phyloP scores from a whole-genome alignment of 139 green algal species.

The Mychonastes homosphaera region DNA sequence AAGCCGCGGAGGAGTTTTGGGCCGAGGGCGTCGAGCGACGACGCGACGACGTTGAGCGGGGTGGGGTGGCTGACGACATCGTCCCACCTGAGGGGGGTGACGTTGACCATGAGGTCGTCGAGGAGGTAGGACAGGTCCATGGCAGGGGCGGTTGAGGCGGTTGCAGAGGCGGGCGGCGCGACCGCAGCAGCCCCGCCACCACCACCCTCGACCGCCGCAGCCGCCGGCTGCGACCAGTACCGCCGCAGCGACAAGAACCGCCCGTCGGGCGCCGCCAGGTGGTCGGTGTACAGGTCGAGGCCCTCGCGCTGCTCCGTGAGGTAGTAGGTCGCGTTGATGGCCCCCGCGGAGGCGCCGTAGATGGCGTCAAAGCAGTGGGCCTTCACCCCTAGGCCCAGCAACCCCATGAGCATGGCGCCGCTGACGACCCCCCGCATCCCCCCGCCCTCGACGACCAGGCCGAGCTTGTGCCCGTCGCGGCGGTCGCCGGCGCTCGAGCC shows the following conservation, averaged over 20 bases:
- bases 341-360: constrained; percentile 71
- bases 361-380: constrained; percentile 66
- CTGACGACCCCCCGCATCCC: constrained; percentile 69
- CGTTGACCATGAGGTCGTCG: constrained; percentile 60
- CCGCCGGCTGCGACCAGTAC: constrained; percentile 2
- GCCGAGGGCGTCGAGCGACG: constrained; percentile 13
- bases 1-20: constrained; percentile 12
- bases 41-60: constrained; percentile 28
- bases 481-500: constrained; percentile 37
- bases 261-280: constrained; percentile 44
- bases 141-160: constrained; percentile 17
- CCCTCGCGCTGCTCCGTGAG: constrained; percentile 39
- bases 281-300: constrained; percentile 68
- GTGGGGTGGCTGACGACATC: constrained; percentile 1
- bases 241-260: constrained; percentile 66
- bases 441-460: constrained; percentile 80
- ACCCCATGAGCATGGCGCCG: constrained; percentile 49
- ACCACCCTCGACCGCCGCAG: no score
- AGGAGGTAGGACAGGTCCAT: constrained; percentile 78
- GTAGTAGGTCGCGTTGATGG: constrained; percentile 84
- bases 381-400: constrained; percentile 50
- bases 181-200: neutral
- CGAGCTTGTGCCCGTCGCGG: constrained; percentile 56
- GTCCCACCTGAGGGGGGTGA: constrained; percentile 27
- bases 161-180: constrained; percentile 3